These are phyloP conservation scores for Xylariaceae sp. DNA, from an alignment of 2,329 filamentous ascomycete genomes.

Conservation along the genomic window DNA sequence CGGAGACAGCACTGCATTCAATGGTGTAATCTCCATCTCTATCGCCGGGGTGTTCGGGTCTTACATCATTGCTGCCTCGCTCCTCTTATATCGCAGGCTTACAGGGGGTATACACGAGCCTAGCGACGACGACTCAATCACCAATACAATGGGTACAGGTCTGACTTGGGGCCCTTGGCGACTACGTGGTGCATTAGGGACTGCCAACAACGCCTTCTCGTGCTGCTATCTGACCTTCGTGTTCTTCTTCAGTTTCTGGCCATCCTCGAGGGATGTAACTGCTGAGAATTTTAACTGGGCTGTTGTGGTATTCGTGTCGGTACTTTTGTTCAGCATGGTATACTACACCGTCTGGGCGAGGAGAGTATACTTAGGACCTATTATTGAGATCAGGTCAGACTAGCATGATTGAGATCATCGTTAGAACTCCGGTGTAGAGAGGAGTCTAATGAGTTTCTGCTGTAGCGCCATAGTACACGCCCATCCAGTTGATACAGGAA, in stretches of 20 bases:
- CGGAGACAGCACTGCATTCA: constrained; percentile 7
- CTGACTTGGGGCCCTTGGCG: constrained; percentile 50
- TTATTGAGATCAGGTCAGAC: constrained; percentile 19
- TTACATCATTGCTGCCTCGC: constrained; percentile 7
- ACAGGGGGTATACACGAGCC: constrained; percentile 11
- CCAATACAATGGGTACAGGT: background rate
- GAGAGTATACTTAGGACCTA: constrained; percentile 41
- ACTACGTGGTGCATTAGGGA: constrained; percentile 45
- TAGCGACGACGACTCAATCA: background rate
- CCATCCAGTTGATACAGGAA: too few relatives aligned
- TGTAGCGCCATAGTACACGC: too few relatives aligned
- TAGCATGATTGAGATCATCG: too few relatives aligned
- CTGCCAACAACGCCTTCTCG: constrained; percentile 49
- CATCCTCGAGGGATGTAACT: constrained; percentile 25
- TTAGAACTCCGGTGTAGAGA: too few relatives aligned
- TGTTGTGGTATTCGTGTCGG: constrained; percentile 36
- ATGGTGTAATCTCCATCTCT: constrained; percentile 8
- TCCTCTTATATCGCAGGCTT: constrained; percentile 8
- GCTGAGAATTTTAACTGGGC: constrained; percentile 43
- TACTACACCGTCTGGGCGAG: constrained; percentile 41
- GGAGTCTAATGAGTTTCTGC: too few relatives aligned
- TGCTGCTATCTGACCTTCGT: constrained; percentile 49
- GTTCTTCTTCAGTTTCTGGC: constrained; percentile 54
- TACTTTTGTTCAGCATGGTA: constrained; percentile 39
- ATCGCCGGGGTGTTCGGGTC: constrained; percentile 7